Evolutionary conservation across 495 filamentous ascomycete species (phyloP).

Genomic region (Talaromyces nanjingensis): DNA sequence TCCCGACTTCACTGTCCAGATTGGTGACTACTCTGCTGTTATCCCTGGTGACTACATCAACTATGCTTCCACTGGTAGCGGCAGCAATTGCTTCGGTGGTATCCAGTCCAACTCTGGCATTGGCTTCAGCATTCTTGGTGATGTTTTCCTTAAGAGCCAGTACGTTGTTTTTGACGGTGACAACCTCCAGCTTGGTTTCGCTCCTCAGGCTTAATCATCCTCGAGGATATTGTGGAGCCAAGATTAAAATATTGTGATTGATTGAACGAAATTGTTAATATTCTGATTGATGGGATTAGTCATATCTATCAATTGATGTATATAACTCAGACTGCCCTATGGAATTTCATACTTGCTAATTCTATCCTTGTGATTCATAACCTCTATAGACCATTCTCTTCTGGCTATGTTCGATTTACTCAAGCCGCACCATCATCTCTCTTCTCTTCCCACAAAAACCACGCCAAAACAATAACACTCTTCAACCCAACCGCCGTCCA

Average conservation of each 20-base stretch:
- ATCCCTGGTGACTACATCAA: slow-evolving; percentile 55
- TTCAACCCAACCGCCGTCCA: slow-evolving; percentile 57
- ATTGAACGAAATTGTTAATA: background rate
- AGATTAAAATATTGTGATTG: background rate
- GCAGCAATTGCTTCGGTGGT: slow-evolving; percentile 60
- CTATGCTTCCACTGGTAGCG: slow-evolving; percentile 58
- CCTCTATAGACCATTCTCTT: too few species aligned
- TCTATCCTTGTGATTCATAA: too few species aligned
- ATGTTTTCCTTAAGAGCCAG: slow-evolving; percentile 72
- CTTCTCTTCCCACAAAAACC: slow-evolving; percentile 44
- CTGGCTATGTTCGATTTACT: too few species aligned
- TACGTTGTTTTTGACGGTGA: slow-evolving; percentile 63
- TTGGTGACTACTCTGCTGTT: slow-evolving; percentile 43
- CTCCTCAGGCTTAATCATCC: slow-evolving; percentile 9
- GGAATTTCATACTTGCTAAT: background rate
- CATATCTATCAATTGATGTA: background rate
- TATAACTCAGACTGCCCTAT: background rate
- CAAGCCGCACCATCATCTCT: background rate
- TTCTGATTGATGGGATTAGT: background rate
- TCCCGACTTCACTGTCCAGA: slow-evolving; percentile 55
- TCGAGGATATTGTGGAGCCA: background rate
- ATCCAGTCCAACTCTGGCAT: slow-evolving; percentile 57
- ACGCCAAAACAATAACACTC: slow-evolving; percentile 40
- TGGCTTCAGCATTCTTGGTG: slow-evolving; percentile 65
- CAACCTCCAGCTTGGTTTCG: slow-evolving; percentile 6